Percentiles rank a stretch among this genome's conserved stretches.
Conservation (phyloP, 371 early-diverging fungal genomes). For the Mortierella sp. region DNA sequence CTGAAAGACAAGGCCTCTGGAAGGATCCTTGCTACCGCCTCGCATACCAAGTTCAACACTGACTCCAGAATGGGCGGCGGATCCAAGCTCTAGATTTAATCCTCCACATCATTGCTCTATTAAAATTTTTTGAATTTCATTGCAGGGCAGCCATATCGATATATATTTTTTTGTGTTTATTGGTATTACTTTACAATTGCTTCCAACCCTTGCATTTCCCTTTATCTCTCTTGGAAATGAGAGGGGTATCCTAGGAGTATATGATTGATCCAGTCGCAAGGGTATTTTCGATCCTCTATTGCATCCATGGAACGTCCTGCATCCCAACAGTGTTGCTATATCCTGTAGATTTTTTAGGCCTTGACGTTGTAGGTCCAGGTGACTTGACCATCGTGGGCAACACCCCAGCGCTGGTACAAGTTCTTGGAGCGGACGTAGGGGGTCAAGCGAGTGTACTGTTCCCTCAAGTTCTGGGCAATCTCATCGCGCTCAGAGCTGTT, state of each 20-base stretch:
- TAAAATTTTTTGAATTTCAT: neutral
- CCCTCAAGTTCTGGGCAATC: slow-evolving; percentile 38
- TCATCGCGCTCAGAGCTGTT: slow-evolving; percentile 50
- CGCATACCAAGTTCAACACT: slow-evolving; percentile 57
- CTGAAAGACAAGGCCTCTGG: slow-evolving; percentile 48
- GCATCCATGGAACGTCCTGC: slow-evolving; percentile 13
- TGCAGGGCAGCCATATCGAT: neutral
- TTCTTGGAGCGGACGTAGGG: slow-evolving; percentile 57
- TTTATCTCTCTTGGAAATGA: neutral
- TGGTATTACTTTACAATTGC: slow-evolving; percentile 22
- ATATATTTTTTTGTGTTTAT: neutral
- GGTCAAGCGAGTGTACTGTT: slow-evolving; percentile 53
- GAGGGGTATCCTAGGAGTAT: slow-evolving; percentile 15
- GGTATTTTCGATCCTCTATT: neutral
- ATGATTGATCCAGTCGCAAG: neutral
- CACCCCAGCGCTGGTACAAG: slow-evolving; percentile 57
- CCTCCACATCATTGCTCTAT: too few relatives aligned
- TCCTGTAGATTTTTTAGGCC: slow-evolving; percentile 13
- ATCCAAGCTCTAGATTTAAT: slow-evolving; percentile 29
- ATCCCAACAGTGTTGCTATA: neutral
- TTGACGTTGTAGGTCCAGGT: slow-evolving; percentile 57
- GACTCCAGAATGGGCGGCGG: slow-evolving; percentile 43
- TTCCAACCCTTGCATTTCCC: slow-evolving; percentile 8
- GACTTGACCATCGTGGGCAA: slow-evolving; percentile 47
- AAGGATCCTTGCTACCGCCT: slow-evolving; percentile 41